Conservation (phyloP, 2,329 filamentous ascomycete genomes). For the Neopestalotiopsis clavispora region DNA sequence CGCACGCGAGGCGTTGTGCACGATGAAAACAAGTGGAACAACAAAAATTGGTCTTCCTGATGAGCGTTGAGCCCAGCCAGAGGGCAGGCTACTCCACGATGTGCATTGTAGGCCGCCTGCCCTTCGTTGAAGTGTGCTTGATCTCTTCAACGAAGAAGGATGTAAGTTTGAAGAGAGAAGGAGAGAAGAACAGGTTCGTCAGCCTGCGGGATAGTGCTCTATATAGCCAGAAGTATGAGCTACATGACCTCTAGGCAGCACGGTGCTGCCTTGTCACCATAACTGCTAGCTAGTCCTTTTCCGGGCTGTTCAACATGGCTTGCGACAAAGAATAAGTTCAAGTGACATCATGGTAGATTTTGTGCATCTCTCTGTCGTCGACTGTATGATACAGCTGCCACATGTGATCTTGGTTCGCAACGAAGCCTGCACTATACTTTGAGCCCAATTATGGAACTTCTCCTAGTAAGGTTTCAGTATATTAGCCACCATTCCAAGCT, state of each 20-base stretch:
- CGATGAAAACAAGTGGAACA: not conserved
- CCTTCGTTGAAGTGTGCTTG: not conserved
- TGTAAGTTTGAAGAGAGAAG: constrained; percentile 8
- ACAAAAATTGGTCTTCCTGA: constrained; percentile 6
- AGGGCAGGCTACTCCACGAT: not conserved
- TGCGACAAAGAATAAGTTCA: not conserved
- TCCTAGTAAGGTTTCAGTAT: no score
- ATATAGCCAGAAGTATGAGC: not conserved
- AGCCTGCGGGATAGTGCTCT: not conserved
- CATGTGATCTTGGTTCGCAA: no score
- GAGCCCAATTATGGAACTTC: no score
- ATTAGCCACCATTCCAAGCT: no score
- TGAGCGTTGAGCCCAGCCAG: not conserved
- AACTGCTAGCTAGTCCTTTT: not conserved
- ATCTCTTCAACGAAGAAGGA: not conserved
- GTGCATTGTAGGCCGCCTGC: not conserved
- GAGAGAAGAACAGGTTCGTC: not conserved
- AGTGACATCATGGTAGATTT: not conserved
- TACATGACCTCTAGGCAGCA: constrained; percentile 2
- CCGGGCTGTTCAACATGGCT: not conserved
- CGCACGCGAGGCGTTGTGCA: not conserved
- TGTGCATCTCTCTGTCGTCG: not conserved
- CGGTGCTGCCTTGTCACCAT: not conserved
- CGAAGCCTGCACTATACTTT: no score
- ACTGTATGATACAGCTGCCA: no score